Evolutionary conservation across 441 rosid species (phyloP), one percentile per base, ranked within the genome.

Genomic region (Gossypium laxum): DNA sequence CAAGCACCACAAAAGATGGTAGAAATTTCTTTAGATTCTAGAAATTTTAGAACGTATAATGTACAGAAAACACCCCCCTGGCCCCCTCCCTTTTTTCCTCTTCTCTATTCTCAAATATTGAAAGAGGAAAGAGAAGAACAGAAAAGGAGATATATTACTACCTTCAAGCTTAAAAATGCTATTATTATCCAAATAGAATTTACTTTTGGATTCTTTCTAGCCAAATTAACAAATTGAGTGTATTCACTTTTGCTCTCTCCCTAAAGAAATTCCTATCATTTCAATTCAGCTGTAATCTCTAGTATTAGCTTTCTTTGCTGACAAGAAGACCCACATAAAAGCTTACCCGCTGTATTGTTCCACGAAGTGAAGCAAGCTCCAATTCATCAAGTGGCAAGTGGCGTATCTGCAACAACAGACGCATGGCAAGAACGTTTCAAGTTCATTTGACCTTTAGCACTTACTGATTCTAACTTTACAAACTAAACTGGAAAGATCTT

Each of bases 351-450:
- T 92, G 99, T 77, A 92, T 73, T 61, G 91, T 86, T 76, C 99
- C 98, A 21, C 98, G 82, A 26, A 94, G 92, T 52, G 99, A 94
- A 80, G 97, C 98, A 87, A 94, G 84, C 85, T 94, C 98, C 86
- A 92, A 79, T 74, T 94, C 99, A 85, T 94, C 99, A 56, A 94
- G 90, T 24, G 99, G 99, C 80, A 94, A 85, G 72, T 94, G 73
- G 48, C 96, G 96, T 67, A 94, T 81, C 98, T 94, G 80, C 76
- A 79, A 64, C 75, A 81, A 62, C 47, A 71, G 43, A 73, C 50
- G 17, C 4, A 45, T 26, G 77, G 75, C 77, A 79, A 38, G 52
- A 62, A 80, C 38, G 65, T 61, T 58, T 34, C 70, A 41, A 58
- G 26, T 52, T 50, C 54, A 34, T 43, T 41, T 41, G 48, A 10